Evolutionary conservation across 495 filamentous ascomycete species (phyloP).

Genomic region (Neurospora sp.): DNA sequence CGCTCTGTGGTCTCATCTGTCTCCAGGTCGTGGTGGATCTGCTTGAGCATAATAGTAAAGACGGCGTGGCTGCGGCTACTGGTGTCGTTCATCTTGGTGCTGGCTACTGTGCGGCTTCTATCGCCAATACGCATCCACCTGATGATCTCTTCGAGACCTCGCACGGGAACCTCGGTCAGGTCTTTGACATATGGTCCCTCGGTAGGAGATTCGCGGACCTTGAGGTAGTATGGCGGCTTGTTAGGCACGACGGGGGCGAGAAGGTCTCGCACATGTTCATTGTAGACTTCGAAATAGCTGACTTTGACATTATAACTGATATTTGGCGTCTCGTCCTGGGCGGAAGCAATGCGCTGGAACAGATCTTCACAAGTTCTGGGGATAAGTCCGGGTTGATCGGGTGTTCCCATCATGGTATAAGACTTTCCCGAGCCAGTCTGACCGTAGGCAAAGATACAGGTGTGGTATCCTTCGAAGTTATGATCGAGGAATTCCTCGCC

Average conservation of each 20-base stretch:
- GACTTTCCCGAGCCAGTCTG: slow-evolving; percentile 97
- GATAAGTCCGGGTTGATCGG: slow-evolving; percentile 76
- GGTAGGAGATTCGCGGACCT: slow-evolving; percentile 88
- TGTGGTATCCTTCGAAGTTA: slow-evolving; percentile 99
- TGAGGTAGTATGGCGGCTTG: slow-evolving; percentile 81
- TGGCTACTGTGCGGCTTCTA: slow-evolving; percentile 76
- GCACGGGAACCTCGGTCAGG: slow-evolving; percentile 82
- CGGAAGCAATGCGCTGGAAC: slow-evolving; percentile 85
- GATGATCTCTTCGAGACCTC: slow-evolving; percentile 72
- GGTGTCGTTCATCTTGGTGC: slow-evolving; percentile 99
- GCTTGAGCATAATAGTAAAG: slow-evolving; percentile 95
- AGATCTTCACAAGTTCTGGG: slow-evolving; percentile 95
- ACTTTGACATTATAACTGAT: slow-evolving; percentile 95
- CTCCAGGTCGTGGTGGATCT: slow-evolving; percentile 84
- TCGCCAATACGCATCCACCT: slow-evolving; percentile 88
- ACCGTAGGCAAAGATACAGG: slow-evolving; percentile 97
- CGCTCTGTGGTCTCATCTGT: slow-evolving; percentile 95
- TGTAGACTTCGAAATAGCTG: slow-evolving; percentile 99
- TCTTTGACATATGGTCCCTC: slow-evolving; percentile 99
- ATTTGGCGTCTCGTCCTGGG: slow-evolving; percentile 61
- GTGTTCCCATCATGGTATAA: slow-evolving; percentile 99
- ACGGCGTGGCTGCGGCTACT: slow-evolving; percentile 90
- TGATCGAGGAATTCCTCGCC: slow-evolving; percentile 98
- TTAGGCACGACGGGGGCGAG: slow-evolving; percentile 62
- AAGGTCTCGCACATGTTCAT: slow-evolving; percentile 95